Percentiles rank a stretch among this genome's conserved stretches.
These are phyloP conservation scores for Neohortaea acidophila DNA, from an alignment of 495 filamentous ascomycete species.

Conservation along the genomic window DNA sequence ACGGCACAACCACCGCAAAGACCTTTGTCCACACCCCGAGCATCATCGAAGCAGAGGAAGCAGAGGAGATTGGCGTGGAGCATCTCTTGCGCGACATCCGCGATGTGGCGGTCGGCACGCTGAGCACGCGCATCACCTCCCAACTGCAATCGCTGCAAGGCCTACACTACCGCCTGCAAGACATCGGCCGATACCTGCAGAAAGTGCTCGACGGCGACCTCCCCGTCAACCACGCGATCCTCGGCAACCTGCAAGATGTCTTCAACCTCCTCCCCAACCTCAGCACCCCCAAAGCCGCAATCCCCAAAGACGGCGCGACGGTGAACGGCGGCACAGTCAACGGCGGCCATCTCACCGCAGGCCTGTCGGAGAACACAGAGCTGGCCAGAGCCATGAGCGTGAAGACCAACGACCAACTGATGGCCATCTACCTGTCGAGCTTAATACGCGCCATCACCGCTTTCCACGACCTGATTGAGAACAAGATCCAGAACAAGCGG, in stretches of 20 bases:
- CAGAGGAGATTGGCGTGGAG: conserved; percentile 97
- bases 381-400: conserved; percentile 88
- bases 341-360: conserved; percentile 28
- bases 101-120: conserved; percentile 95
- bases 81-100: conserved; percentile 95
- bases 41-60: conserved; percentile 96
- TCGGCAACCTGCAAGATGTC: conserved; percentile 94
- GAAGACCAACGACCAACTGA: conserved; percentile 98
- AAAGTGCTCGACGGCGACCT: conserved; percentile 86
- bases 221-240: conserved; percentile 91
- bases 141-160: conserved; percentile 96
- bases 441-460: conserved; percentile 95
- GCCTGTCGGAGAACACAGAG: conserved; percentile 56
- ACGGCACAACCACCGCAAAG: conserved; percentile 90
- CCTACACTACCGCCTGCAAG: conserved; percentile 82
- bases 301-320: conserved; percentile 28
- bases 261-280: conserved; percentile 98
- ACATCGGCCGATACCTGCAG: conserved; percentile 88
- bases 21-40: conserved; percentile 99
- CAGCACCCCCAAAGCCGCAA: conserved; percentile 55
- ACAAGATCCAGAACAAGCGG: conserved; percentile 98
- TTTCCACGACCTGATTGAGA: conserved; percentile 98
- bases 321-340: conserved; percentile 27
- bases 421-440: conserved; percentile 92
- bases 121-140: conserved; percentile 92